A percentile compares a stretch with the other conserved stretches of the same genome.
Evolutionary conservation across 2,329 filamentous ascomycete species (phyloP).

Genomic region (Trichocomaceae sp.): DNA sequence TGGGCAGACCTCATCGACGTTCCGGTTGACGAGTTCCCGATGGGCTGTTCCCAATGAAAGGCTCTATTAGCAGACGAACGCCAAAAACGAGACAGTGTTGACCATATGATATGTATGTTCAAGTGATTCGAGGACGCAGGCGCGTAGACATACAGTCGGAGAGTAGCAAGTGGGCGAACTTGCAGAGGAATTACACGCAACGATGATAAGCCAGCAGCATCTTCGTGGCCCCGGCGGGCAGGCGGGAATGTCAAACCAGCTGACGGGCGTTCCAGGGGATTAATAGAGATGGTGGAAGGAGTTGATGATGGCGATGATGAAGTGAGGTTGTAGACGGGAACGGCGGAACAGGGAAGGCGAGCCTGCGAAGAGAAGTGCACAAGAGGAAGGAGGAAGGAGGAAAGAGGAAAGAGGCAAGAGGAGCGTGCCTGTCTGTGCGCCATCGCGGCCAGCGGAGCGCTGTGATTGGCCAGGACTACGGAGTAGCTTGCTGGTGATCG

Average conservation of each 20-base stretch:
- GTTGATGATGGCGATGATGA: neutral
- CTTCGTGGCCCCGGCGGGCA: conserved; percentile 1
- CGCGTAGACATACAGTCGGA: neutral
- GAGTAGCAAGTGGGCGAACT: neutral
- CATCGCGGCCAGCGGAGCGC: neutral
- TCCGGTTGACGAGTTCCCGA: neutral
- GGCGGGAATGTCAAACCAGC: neutral
- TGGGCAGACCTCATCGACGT: neutral
- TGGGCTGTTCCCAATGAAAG: neutral
- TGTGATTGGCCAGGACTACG: neutral
- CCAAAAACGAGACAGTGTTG: no score
- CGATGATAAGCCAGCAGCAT: conserved; percentile 3
- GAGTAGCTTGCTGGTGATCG: neutral
- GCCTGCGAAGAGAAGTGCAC: no score
- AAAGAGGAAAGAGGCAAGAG: neutral
- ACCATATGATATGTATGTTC: neutral
- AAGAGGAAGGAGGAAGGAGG: no score
- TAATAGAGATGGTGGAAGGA: neutral
- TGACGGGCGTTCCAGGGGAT: neutral
- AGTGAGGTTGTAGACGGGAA: neutral
- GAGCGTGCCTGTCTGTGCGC: neutral
- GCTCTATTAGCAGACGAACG: neutral
- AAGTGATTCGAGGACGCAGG: neutral
- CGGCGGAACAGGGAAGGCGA: neutral
- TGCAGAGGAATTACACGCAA: conserved; percentile 4